Evolutionary conservation across 1,284 basidiomycete species (phyloP), one percentile per base, ranked within the genome.

Genomic region (Cryptococcus depauperatus): DNA sequence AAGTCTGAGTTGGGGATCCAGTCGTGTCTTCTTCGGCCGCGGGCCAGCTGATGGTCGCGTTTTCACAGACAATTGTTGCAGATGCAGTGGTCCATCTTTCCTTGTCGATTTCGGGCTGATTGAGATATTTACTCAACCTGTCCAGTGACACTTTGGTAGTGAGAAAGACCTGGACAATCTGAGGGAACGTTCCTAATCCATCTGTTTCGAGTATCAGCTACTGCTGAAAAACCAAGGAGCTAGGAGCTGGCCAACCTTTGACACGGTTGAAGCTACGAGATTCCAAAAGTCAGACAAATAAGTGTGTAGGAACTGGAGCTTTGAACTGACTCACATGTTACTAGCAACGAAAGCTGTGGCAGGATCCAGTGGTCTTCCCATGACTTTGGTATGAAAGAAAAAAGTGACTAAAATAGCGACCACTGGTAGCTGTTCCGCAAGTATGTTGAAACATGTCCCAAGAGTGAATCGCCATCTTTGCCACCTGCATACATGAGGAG

Each of bases 381-480:
- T 43, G 10, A 71, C 46, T 34, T 67, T 66, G 18, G 67, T 66
- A 48, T 68, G 63, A 35, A 65, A 59, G 14, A 57, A 47, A 35
- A 71, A 71, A 7, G 62, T 69, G 27, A 68, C 37, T 1, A 61
- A 39, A 16, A 67, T 54, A 9, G 60, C 53, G n/a, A 65, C 11
- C n/a, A 58, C 40, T 0, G 64, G 64, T 21, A 62, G 35, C 40
- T 64, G 56, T 29, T 65, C 66, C 0, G 62, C 57, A 2, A 69
- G 47, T 16, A 73, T 57, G 47, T 73, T 73, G 58, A 64, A 71
- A 3, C 54, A 32, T 1, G 71, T 71, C 2, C 71, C 71, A 0
- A 71, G 55, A n/a, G 58, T 60, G 43, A 58, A 73, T 26, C 70
- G 48, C 61, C 60, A 65, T 25, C 70, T 49, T 50, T 71, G 69